A percentile compares a stretch with the other conserved stretches of the same genome.
Evolutionary conservation across 129 eudicot species (phyloP).

Genomic region (Flaveria brownii): DNA sequence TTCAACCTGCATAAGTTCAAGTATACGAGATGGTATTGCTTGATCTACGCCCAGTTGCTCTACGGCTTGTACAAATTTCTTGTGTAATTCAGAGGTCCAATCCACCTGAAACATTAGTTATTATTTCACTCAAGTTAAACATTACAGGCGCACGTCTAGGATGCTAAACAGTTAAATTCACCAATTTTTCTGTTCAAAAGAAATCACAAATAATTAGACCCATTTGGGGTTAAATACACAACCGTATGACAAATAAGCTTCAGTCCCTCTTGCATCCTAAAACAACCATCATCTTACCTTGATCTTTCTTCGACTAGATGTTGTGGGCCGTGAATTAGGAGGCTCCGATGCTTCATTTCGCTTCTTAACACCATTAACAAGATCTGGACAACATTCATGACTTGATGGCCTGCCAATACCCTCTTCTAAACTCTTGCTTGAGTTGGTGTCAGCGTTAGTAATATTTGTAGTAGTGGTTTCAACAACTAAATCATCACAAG

Average conservation of each 20-base stretch:
- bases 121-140: not conserved
- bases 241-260: not conserved
- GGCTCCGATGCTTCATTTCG: slow-evolving; percentile 30
- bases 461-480: slow-evolving; percentile 16
- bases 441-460: slow-evolving; percentile 9
- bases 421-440: slow-evolving; percentile 36
- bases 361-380: slow-evolving; percentile 22
- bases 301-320: slow-evolving; percentile 55
- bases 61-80: slow-evolving; percentile 77
- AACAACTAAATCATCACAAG: slow-evolving; percentile 39
- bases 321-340: slow-evolving; percentile 36
- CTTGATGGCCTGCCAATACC: slow-evolving; percentile 34
- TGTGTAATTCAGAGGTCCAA: slow-evolving; percentile 83
- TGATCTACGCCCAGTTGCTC: slow-evolving; percentile 90
- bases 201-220: no score
- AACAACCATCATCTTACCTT: slow-evolving; percentile 50
- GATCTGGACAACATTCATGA: slow-evolving; percentile 31
- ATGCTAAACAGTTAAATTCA: not conserved
- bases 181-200: not conserved
- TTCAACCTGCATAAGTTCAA: slow-evolving; percentile 76
- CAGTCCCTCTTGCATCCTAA: not conserved
- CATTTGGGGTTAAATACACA: not conserved
- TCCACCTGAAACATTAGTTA: slow-evolving; percentile 58
- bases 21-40: slow-evolving; percentile 82
- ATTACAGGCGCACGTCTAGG: not conserved